Base-by-base conservation (phyloP, 352 stramenopile genomes). In the Detonula confervacea region DNA sequence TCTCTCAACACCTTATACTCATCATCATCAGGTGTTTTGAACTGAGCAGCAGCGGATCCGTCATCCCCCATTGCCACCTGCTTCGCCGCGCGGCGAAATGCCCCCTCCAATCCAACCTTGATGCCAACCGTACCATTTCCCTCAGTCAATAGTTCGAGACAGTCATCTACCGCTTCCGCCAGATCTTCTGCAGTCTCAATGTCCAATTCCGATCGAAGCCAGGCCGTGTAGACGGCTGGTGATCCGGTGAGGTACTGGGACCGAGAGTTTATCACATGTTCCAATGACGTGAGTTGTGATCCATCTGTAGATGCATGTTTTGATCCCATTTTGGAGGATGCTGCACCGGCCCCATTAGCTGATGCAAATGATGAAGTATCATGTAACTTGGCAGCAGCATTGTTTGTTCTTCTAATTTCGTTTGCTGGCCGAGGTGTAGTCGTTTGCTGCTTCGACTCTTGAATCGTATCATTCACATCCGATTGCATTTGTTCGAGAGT, bases 121-220 rank as follows among this genome's bases (percentile, higher is more conserved):
- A 42, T 70, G 4, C 39, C 37, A 35, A 60, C 39, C 24, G 4
- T 42, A 18, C 57, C 30, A 24, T 22, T 3, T 22, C 57, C 57
- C 1, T 20, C 7, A 2, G n/a, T 42, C 3, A 70, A 24, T 29
- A 39, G 0, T 3, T 70, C 61, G 2, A 59, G 12, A 54, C 39
- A 70, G 1, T 35, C 22, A 37, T 39, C 61, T 7, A 70, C 16
- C 4, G 61, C 61, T 42, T 60, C 14, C 2, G 42, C 37, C 2
- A 70, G 46, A 30, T 70, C 61, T 1, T 5, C 37, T 42, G n/a
- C 2, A 16, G 39, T 39, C 59, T 56, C 42, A 35, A 69, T 56
- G n/a, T 69, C 60, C 55, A 64, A 42, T 42, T 64, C 56, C 16
- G 44, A 22, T 2, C 56, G 56, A 16, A 64, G 56, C 22, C 20